phyloP scores from a whole-genome alignment of 2,329 filamentous ascomycete genomes.

The Penicillium sp. region DNA sequence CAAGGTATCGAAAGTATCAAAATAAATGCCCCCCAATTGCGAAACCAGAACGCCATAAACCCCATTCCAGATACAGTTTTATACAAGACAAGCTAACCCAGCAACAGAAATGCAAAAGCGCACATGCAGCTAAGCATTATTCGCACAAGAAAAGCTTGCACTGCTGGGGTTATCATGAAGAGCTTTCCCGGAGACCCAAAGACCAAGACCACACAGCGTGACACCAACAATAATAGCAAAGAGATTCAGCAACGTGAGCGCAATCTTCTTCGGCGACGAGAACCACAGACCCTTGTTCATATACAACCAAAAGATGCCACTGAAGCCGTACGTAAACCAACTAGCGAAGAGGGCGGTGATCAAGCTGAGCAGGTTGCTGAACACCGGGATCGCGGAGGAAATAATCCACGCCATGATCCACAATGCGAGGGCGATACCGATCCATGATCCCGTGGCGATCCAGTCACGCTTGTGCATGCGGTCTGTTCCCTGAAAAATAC shows the following conservation, averaged over 20 bases:
- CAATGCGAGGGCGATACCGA: slow-evolving; percentile 52
- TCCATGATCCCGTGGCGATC: slow-evolving; percentile 57
- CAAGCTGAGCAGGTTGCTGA: slow-evolving; percentile 64
- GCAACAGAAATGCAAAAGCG: neutral
- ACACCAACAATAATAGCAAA: slow-evolving; percentile 22
- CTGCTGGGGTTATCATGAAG: slow-evolving; percentile 32
- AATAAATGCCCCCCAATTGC: neutral
- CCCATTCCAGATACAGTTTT: neutral
- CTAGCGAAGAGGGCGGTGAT: slow-evolving; percentile 62
- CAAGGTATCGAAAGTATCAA: neutral
- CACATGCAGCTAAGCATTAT: slow-evolving; percentile 21
- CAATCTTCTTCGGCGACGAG: slow-evolving; percentile 31
- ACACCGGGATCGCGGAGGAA: slow-evolving; percentile 66
- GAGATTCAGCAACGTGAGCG: slow-evolving; percentile 28
- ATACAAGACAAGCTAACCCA: neutral
- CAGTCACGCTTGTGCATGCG: slow-evolving; percentile 53
- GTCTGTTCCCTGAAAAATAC: slow-evolving; percentile 60
- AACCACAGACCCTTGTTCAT: slow-evolving; percentile 35
- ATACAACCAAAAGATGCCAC: slow-evolving; percentile 40
- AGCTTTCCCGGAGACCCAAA: slow-evolving; percentile 36
- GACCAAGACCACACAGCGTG: slow-evolving; percentile 32
- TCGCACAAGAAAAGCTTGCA: slow-evolving; percentile 34
- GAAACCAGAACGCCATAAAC: neutral
- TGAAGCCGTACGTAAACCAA: slow-evolving; percentile 59
- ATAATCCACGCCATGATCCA: slow-evolving; percentile 67